Percentiles rank a stretch among this genome's conserved stretches.
Conservation (phyloP, 768 basidiomycete genomes). For the Agaricus subrufescens region DNA sequence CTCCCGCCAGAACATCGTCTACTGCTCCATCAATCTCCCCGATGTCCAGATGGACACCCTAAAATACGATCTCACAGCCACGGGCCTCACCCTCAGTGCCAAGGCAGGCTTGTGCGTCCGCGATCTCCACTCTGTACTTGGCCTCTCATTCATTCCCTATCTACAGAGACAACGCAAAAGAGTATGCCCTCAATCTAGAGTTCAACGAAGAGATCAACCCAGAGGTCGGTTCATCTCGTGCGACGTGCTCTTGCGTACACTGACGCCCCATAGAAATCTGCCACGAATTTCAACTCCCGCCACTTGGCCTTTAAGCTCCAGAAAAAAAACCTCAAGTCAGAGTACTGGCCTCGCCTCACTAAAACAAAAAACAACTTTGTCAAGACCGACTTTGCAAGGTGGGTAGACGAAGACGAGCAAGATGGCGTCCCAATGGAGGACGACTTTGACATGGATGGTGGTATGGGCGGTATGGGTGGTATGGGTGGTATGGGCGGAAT, state of each 20-base stretch:
- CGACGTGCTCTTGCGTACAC: not conserved
- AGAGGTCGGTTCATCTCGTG: slow-evolving; percentile 47
- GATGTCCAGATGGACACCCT: slow-evolving; percentile 60
- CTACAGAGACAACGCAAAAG: slow-evolving; percentile 43
- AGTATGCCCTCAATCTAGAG: slow-evolving; percentile 73
- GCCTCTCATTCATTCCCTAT: slow-evolving; percentile 7
- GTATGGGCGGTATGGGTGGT: slow-evolving; percentile 45
- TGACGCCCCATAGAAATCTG: slow-evolving; percentile 42
- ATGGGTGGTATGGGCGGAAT: slow-evolving; percentile 59
- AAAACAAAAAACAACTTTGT: slow-evolving; percentile 83
- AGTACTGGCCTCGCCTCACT: slow-evolving; percentile 91
- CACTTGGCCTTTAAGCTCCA: slow-evolving; percentile 63
- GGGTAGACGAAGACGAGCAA: slow-evolving; percentile 98
- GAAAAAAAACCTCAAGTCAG: slow-evolving; percentile 72
- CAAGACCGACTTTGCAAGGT: slow-evolving; percentile 94
- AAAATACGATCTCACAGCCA: slow-evolving; percentile 54
- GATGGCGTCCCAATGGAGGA: slow-evolving; percentile 57
- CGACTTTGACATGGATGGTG: slow-evolving; percentile 37
- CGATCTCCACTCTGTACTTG: not conserved
- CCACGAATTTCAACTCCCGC: slow-evolving; percentile 60
- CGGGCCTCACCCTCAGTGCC: slow-evolving; percentile 57
- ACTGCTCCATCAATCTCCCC: slow-evolving; percentile 79
- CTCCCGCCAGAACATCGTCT: slow-evolving; percentile 70
- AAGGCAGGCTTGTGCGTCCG: slow-evolving; percentile 54
- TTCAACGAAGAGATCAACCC: slow-evolving; percentile 73